phyloP scores from a whole-genome alignment of 2,329 filamentous ascomycete species.

The Venturiaceae sp. region DNA sequence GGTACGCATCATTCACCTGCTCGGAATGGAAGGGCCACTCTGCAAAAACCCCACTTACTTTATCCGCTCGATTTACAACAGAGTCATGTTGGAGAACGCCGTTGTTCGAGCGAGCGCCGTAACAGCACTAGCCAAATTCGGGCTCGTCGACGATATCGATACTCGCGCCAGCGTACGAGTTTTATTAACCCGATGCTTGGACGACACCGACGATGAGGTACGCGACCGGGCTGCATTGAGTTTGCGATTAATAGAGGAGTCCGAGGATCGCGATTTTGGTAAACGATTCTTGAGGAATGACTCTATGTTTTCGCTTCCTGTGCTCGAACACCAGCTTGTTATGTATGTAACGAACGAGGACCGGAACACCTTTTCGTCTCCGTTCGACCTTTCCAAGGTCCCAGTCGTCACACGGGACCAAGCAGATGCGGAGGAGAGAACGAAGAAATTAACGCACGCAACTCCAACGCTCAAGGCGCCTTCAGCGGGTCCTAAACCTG shows the following conservation, averaged over 20 bases:
- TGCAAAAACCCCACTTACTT: conserved; percentile 96
- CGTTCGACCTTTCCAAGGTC: conserved; percentile 86
- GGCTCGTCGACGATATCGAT: conserved; percentile 89
- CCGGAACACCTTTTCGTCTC: conserved; percentile 69
- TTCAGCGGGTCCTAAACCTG: conserved; percentile 67
- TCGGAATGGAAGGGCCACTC: conserved; percentile 90
- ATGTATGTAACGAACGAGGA: conserved; percentile 94
- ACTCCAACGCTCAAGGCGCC: conserved; percentile 92
- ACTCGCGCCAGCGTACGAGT: conserved; percentile 94
- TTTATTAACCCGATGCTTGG: conserved; percentile 82
- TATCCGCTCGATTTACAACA: conserved; percentile 98
- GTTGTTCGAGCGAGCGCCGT: conserved; percentile 92
- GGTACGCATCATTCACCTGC: conserved; percentile 85
- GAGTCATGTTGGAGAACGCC: conserved; percentile 93
- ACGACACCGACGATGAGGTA: conserved; percentile 96
- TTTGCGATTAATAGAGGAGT: conserved; percentile 82
- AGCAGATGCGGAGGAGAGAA: conserved; percentile 89
- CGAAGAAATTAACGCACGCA: conserved; percentile 90
- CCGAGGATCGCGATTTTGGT: conserved; percentile 82
- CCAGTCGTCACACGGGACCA: conserved; percentile 93
- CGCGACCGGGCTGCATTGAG: conserved; percentile 91
- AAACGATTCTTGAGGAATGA: conserved; percentile 90
- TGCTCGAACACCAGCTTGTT: conserved; percentile 70
- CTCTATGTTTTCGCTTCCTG: conserved; percentile 88
- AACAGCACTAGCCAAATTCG: conserved; percentile 92